Evolutionary conservation across 2,329 filamentous ascomycete species (phyloP).

Genomic region (Ceratocystis lukuohia): DNA sequence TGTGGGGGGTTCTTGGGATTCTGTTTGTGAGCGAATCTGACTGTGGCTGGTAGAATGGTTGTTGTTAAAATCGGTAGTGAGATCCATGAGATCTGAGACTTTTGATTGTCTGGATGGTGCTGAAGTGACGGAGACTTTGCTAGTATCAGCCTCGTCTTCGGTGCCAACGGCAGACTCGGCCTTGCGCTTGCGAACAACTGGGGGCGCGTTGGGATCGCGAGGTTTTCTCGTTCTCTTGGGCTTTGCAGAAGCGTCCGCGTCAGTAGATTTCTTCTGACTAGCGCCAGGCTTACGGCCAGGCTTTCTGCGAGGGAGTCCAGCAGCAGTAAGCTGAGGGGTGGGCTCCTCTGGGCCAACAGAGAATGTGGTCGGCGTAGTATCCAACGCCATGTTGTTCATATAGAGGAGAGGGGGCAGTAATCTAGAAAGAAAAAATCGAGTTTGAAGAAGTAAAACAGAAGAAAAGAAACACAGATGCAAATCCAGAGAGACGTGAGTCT

Average conservation of each 20-base stretch:
- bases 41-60: constrained; percentile 20
- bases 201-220: constrained; percentile 44
- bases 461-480: constrained; percentile 10
- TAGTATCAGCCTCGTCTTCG: constrained; percentile 28
- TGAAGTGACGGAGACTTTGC: constrained; percentile 26
- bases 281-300: constrained; percentile 51
- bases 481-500: neutral
- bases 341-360: constrained; percentile 28
- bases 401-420: constrained; percentile 5
- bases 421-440: neutral
- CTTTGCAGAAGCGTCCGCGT: constrained; percentile 29
- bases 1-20: constrained; percentile 28
- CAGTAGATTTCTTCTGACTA: constrained; percentile 34
- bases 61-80: constrained; percentile 18
- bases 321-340: constrained; percentile 40
- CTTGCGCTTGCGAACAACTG: constrained; percentile 43
- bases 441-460: constrained; percentile 10
- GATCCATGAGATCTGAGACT: constrained; percentile 29
- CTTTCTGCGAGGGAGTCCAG: constrained; percentile 48
- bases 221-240: constrained; percentile 40
- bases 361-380: constrained; percentile 24
- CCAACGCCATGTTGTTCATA: constrained; percentile 38
- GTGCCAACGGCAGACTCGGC: constrained; percentile 30
- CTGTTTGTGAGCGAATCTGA: constrained; percentile 22
- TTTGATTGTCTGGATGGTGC: constrained; percentile 28